Percentiles rank a stretch among this genome's conserved stretches.
Conservation (phyloP, 1,139 yeast genomes). For the Geotrichum candidum region DNA sequence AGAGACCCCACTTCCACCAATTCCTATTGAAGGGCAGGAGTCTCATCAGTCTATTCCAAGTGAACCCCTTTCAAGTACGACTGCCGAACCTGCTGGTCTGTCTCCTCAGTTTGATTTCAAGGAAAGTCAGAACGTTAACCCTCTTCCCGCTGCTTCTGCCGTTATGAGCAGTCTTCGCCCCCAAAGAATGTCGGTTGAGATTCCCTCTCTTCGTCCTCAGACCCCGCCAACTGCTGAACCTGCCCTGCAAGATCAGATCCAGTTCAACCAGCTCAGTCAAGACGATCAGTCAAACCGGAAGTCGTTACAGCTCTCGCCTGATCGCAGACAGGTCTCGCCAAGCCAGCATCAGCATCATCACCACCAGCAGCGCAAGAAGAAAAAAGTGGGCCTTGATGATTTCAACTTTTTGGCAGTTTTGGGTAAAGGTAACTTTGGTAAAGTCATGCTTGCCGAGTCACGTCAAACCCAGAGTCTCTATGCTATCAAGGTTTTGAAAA, state of each 20-base stretch:
- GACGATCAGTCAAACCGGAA: neutral
- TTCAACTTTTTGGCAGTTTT: slow-evolving; percentile 88
- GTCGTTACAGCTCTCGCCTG: slow-evolving; percentile 5
- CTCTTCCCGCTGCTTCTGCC: slow-evolving; percentile 12
- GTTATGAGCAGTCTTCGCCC: slow-evolving; percentile 9
- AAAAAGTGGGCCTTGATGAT: slow-evolving; percentile 89
- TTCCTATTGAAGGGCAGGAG: neutral
- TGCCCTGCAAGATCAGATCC: slow-evolving; percentile 1
- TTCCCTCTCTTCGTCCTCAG: slow-evolving; percentile 14
- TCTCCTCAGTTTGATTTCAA: slow-evolving; percentile 1
- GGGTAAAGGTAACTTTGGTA: slow-evolving; percentile 97
- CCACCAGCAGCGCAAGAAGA: slow-evolving; percentile 26
- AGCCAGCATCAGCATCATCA: neutral
- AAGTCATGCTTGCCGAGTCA: slow-evolving; percentile 93
- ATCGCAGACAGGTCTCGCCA: slow-evolving; percentile 16
- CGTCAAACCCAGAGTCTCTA: slow-evolving; percentile 71
- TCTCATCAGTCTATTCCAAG: neutral
- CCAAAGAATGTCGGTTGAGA: slow-evolving; percentile 14
- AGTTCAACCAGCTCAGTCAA: neutral
- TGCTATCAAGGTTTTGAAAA: slow-evolving; percentile 92
- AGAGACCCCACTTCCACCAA: neutral
- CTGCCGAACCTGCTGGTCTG: neutral
- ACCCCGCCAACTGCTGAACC: neutral
- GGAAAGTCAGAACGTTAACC: slow-evolving; percentile 18
- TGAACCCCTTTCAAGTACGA: neutral